These are phyloP conservation scores for Mucor velutinosus DNA, from an alignment of 371 early-diverging fungal species.

Conservation along the genomic window DNA sequence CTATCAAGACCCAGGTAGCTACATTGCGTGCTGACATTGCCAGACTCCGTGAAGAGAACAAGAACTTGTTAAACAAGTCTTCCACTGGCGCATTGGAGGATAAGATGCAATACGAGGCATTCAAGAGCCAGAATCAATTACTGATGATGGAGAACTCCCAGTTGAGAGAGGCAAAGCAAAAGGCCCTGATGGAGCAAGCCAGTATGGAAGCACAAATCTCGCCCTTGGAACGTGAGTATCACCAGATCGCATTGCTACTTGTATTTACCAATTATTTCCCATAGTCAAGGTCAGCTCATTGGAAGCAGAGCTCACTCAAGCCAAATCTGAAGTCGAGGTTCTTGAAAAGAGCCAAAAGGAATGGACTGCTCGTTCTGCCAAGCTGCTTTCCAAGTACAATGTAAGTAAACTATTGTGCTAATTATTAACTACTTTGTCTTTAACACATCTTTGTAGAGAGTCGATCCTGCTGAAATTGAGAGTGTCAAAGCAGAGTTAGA, in stretches of 20 bases:
- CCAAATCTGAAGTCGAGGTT: not conserved
- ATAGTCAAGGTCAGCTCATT: slow-evolving; percentile 4
- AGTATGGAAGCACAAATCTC: not conserved
- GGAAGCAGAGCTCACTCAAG: slow-evolving; percentile 6
- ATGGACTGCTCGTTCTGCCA: slow-evolving; percentile 19
- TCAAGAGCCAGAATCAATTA: slow-evolving; percentile 7
- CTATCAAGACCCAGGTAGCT: not conserved
- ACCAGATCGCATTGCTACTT: not conserved
- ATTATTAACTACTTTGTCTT: not conserved
- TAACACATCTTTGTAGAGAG: not conserved
- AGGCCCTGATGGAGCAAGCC: not conserved
- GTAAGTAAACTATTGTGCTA: not conserved
- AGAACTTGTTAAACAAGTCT: not conserved
- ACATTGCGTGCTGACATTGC: not conserved
- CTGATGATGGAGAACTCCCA: not conserved
- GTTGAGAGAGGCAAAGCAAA: slow-evolving; percentile 2
- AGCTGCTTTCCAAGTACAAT: slow-evolving; percentile 16
- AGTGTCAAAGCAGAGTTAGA: slow-evolving; percentile 11
- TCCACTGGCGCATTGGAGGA: not conserved
- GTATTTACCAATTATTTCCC: not conserved
- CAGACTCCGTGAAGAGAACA: slow-evolving; percentile 5
- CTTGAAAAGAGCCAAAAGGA: slow-evolving; percentile 10
- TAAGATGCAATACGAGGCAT: slow-evolving; percentile 12
- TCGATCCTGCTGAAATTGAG: slow-evolving; percentile 19
- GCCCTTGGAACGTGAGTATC: slow-evolving; percentile 2